These are phyloP conservation scores for Phytopythium delawarense DNA, from an alignment of 352 stramenopile species.

Conservation along the genomic window DNA sequence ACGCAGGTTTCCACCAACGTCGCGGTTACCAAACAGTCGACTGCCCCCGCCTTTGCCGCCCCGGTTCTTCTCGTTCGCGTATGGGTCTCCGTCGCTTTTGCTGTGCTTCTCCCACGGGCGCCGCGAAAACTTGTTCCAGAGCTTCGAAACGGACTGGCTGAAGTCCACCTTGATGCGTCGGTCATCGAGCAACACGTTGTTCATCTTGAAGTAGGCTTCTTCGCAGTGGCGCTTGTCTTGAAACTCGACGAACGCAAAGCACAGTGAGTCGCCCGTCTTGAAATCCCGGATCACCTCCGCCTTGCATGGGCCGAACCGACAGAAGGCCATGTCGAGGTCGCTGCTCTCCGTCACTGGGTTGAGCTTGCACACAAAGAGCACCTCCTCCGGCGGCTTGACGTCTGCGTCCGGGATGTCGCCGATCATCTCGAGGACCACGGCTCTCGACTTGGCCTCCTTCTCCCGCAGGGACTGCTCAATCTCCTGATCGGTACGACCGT, in stretches of 20 bases:
- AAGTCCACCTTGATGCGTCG: constrained; percentile 96
- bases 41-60: constrained; percentile 11
- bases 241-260: constrained; percentile 99
- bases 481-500: constrained; percentile 79
- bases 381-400: constrained; percentile 96
- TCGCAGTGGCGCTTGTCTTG: constrained; percentile 90
- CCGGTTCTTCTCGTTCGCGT: constrained; percentile 27
- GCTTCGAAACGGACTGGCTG: constrained; percentile 96
- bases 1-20: constrained; percentile 31
- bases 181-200: constrained; percentile 99
- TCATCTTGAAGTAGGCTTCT: constrained; percentile 99
- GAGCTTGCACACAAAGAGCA: constrained; percentile 98
- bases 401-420: constrained; percentile 97
- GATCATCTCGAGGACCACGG: constrained; percentile 98
- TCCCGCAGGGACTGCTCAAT: constrained; percentile 85
- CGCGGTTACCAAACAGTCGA: constrained; percentile 12
- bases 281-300: constrained; percentile 96
- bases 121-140: constrained; percentile 92
- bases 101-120: constrained; percentile 57
- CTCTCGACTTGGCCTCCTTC: constrained; percentile 93
- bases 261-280: constrained; percentile 96
- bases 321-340: constrained; percentile 95
- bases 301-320: constrained; percentile 84
- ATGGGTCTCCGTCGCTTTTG: constrained; percentile 46
- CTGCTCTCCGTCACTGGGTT: constrained; percentile 93